A percentile compares a stretch with the other conserved stretches of the same genome.
Conservation (phyloP, 352 stramenopile genomes). For the Pythium brachiatum region DNA sequence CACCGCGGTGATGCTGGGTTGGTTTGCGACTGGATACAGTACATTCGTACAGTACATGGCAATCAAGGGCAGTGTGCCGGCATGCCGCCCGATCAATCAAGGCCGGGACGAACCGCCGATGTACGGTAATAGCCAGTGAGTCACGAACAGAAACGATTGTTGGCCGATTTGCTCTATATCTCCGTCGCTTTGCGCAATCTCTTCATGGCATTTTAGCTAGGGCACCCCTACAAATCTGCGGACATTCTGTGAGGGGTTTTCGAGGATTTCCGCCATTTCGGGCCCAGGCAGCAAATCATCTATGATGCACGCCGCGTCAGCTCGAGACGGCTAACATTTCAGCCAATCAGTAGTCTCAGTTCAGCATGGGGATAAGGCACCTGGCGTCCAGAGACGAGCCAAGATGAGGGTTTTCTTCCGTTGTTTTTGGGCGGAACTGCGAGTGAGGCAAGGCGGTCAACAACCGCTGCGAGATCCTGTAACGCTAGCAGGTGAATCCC, state of each 20-base stretch:
- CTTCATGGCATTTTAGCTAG: no score
- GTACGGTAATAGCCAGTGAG: no score
- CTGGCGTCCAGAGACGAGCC: background rate
- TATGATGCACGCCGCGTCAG: constrained; percentile 12
- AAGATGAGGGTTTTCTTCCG: background rate
- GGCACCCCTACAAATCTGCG: no score
- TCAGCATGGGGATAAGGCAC: background rate
- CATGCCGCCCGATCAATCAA: background rate
- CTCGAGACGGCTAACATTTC: background rate
- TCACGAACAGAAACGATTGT: no score
- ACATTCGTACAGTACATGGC: background rate
- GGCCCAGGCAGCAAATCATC: background rate
- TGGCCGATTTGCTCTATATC: no score
- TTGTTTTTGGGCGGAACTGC: background rate
- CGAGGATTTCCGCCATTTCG: background rate
- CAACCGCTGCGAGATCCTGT: constrained; percentile 14
- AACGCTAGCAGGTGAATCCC: constrained; percentile 10
- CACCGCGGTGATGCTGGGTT: no score
- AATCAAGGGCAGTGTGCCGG: background rate
- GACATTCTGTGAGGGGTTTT: background rate
- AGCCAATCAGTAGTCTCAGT: background rate
- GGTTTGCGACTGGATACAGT: no score
- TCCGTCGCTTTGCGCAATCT: no score
- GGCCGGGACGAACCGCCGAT: no score
- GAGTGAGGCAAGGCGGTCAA: constrained; percentile 11